Evolutionary conservation across 2,329 filamentous ascomycete species (phyloP).

Genomic region (Trichoderma koningii): DNA sequence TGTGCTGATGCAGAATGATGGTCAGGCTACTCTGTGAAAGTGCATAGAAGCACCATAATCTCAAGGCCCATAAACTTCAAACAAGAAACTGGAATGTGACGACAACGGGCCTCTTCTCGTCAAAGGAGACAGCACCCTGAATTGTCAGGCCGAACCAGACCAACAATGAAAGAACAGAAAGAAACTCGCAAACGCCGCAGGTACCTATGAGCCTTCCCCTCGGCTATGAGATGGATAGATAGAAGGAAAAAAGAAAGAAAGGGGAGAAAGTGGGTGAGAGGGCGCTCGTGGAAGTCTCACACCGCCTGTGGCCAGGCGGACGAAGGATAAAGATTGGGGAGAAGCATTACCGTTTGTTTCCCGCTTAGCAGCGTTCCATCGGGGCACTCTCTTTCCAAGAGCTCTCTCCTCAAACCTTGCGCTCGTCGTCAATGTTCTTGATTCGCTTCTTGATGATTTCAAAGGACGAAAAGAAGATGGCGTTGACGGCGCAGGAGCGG

Average conservation of each 20-base stretch:
- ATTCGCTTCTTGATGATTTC: conserved; percentile 77
- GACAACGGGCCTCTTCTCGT: no score
- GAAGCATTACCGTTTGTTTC: no score
- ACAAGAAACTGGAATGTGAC: neutral
- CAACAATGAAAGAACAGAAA: neutral
- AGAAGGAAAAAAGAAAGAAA: neutral
- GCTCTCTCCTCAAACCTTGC: conserved; percentile 8
- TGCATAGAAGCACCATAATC: neutral
- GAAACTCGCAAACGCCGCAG: neutral
- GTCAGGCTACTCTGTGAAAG: neutral
- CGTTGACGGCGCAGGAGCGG: conserved; percentile 79
- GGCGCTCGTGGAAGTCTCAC: neutral
- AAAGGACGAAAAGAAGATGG: conserved; percentile 87
- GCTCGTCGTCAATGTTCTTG: conserved; percentile 54
- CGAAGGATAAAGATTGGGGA: no score
- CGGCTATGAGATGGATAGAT: neutral
- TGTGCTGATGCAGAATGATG: neutral
- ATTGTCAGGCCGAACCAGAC: neutral
- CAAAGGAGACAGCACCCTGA: neutral
- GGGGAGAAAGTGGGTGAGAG: neutral
- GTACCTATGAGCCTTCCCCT: neutral
- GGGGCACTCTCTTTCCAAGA: neutral
- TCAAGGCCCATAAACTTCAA: neutral
- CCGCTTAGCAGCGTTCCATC: neutral
- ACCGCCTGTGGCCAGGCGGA: neutral